These are phyloP conservation scores for Suhomyces anneliseae DNA, from an alignment of 1,139 yeast species.

Conservation along the genomic window DNA sequence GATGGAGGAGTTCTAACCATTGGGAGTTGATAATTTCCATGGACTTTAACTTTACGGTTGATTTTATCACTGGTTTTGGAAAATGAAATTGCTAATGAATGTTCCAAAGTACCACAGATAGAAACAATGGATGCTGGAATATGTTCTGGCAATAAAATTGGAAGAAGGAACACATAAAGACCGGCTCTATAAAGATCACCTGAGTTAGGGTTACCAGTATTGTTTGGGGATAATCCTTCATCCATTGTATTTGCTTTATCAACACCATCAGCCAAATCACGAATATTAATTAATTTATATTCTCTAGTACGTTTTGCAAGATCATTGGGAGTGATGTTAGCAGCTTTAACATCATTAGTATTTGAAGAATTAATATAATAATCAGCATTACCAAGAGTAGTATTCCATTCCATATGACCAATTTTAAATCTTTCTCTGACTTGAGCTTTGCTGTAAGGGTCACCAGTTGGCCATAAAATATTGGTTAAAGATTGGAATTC, in stretches of 20 bases:
- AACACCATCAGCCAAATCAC: slow-evolving; percentile 19
- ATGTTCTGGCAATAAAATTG: slow-evolving; percentile 65
- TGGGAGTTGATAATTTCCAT: slow-evolving; percentile 42
- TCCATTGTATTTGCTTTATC: neutral
- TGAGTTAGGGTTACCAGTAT: neutral
- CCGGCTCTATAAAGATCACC: slow-evolving; percentile 57
- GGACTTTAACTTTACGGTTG: slow-evolving; percentile 32
- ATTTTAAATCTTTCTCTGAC: slow-evolving; percentile 49
- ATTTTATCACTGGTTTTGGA: slow-evolving; percentile 38
- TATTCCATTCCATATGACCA: slow-evolving; percentile 50
- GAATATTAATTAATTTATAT: slow-evolving; percentile 29
- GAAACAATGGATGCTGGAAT: slow-evolving; percentile 71
- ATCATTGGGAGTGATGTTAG: slow-evolving; percentile 32
- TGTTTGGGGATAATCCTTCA: slow-evolving; percentile 3
- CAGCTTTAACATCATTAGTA: slow-evolving; percentile 33
- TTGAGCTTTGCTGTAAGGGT: slow-evolving; percentile 45
- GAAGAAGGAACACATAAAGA: slow-evolving; percentile 74
- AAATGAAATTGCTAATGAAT: slow-evolving; percentile 33
- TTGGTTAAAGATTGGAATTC: slow-evolving; percentile 36
- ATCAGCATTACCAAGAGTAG: slow-evolving; percentile 45
- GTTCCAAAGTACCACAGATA: slow-evolving; percentile 50
- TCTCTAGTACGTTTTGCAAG: slow-evolving; percentile 40
- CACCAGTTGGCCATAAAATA: slow-evolving; percentile 58
- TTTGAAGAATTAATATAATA: slow-evolving; percentile 43
- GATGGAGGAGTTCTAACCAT: slow-evolving; percentile 80